Evolutionary conservation across 2,329 filamentous ascomycete species (phyloP).

Genomic region (Penicillium verrucosum): DNA sequence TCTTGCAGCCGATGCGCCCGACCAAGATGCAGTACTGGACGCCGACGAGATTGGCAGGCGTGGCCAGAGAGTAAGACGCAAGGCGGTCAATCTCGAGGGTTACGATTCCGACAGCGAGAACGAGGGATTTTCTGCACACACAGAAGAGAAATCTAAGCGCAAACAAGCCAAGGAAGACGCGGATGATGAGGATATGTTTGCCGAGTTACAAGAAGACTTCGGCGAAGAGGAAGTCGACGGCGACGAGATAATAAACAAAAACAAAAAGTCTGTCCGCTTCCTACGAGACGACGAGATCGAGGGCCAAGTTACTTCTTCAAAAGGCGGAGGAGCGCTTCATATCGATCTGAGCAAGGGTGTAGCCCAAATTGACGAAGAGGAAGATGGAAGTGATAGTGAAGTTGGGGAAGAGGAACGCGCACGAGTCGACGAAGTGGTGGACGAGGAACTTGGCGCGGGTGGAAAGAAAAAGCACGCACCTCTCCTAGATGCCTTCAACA

Average conservation of each 20-base stretch:
- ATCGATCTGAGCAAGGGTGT: conserved; percentile 53
- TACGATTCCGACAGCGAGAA: conserved; percentile 93
- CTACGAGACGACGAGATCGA: conserved; percentile 65
- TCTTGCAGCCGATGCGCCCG: conserved; percentile 75
- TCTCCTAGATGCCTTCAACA: conserved; percentile 93
- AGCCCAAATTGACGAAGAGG: conserved; percentile 60
- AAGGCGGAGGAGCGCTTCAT: conserved; percentile 66
- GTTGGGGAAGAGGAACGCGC: conserved; percentile 67
- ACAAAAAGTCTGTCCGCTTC: conserved; percentile 61
- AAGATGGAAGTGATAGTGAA: conserved; percentile 56
- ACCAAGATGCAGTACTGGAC: conserved; percentile 74
- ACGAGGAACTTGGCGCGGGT: conserved; percentile 86
- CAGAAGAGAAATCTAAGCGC: conserved; percentile 55
- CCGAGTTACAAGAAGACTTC: conserved; percentile 61
- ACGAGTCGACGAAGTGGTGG: conserved; percentile 70
- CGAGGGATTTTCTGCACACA: conserved; percentile 78
- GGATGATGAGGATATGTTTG: conserved; percentile 75
- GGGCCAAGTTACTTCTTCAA: conserved; percentile 72
- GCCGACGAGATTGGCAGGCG: conserved; percentile 85
- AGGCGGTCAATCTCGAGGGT: conserved; percentile 92
- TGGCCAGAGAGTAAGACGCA: conserved; percentile 74
- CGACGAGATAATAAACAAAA: conserved; percentile 54
- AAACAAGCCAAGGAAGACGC: conserved; percentile 36
- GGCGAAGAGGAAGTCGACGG: conserved; percentile 53
- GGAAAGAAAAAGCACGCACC: conserved; percentile 90